Percentiles rank a stretch among this genome's conserved stretches.
phyloP scores from a whole-genome alignment of 2,329 filamentous ascomycete species.

The Colletotrichum australisinense region DNA sequence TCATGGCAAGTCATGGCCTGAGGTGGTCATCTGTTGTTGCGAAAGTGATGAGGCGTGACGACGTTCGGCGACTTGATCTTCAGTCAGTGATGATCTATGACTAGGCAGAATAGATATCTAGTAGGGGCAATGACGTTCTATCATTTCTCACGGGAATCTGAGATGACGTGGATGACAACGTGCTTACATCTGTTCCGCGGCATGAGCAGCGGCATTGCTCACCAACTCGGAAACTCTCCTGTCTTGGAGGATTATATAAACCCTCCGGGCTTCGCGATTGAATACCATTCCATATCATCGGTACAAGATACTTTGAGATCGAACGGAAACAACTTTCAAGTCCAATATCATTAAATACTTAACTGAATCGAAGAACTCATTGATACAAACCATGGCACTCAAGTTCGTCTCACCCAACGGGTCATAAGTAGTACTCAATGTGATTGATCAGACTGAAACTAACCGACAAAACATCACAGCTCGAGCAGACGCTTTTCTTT shows the following conservation, averaged over 20 bases:
- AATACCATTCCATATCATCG: not conserved
- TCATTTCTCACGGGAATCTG: no score
- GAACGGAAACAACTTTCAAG: no score
- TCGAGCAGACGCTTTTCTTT: constrained; percentile 25
- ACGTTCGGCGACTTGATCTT: constrained; percentile 5
- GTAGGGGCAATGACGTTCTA: no score
- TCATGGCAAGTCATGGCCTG: no score
- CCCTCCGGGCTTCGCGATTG: not conserved
- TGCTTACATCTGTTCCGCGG: no score
- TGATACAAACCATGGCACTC: constrained; percentile 7
- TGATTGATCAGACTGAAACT: no score
- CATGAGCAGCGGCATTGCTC: no score
- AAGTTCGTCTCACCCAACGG: not conserved
- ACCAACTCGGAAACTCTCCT: no score
- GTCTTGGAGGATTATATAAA: no score
- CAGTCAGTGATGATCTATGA: not conserved
- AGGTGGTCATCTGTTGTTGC: not conserved
- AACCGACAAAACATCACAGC: not conserved
- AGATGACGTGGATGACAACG: no score
- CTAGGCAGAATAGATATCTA: not conserved
- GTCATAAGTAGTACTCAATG: no score
- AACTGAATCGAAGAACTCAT: not conserved
- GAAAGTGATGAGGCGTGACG: not conserved
- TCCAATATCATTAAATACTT: no score
- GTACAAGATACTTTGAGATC: not conserved